Evolutionary conservation across 805 yeast species (phyloP).

Genomic region (Isabelozyma rhagii): DNA sequence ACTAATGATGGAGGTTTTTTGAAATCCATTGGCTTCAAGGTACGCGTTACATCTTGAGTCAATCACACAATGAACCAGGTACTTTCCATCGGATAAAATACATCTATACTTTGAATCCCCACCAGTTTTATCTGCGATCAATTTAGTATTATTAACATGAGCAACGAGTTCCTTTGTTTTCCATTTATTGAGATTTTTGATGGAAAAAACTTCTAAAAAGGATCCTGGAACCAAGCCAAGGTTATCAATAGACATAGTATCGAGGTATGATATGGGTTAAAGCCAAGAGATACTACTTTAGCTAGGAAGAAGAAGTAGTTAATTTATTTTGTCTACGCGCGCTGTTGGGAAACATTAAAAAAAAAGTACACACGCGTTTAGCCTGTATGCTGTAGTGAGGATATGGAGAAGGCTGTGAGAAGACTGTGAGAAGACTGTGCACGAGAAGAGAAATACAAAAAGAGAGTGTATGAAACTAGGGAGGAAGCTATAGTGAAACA

Average conservation of each 20-base stretch:
- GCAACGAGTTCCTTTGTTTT: slow-evolving; percentile 13
- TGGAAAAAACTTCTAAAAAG: slow-evolving; percentile 20
- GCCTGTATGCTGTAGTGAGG: too few species aligned
- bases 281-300: neutral
- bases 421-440: too few species aligned
- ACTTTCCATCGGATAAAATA: slow-evolving; percentile 37
- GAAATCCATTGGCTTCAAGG: slow-evolving; percentile 40
- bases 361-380: too few species aligned
- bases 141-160: slow-evolving; percentile 33
- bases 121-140: slow-evolving; percentile 20
- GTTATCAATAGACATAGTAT: slow-evolving; percentile 4
- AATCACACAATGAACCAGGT: slow-evolving; percentile 35
- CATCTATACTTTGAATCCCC: slow-evolving; percentile 29
- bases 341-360: neutral
- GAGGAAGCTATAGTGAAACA: too few species aligned
- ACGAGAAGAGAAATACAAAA: too few species aligned
- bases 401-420: too few species aligned
- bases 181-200: slow-evolving; percentile 12
- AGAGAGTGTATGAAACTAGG: too few species aligned
- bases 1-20: slow-evolving; percentile 41
- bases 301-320: neutral
- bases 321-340: neutral
- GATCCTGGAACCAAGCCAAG: slow-evolving; percentile 22
- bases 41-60: slow-evolving; percentile 42
- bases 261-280: neutral